Base-by-base conservation (phyloP, 148 eudicot genomes). In the Persicaria tinctoria region DNA sequence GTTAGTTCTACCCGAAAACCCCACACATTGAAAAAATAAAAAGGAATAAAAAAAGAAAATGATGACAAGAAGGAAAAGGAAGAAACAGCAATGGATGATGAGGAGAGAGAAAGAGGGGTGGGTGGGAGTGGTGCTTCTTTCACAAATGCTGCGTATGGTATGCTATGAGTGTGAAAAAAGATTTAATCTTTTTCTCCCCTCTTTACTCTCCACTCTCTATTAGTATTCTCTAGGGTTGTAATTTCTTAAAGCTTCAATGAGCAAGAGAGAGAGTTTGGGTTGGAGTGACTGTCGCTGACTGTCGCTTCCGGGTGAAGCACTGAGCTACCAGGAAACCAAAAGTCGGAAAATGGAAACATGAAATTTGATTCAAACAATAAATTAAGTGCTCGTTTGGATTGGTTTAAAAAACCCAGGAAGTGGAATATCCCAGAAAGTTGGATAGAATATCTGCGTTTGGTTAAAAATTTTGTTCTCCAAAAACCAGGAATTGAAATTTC, bases 101-200 rank as follows among this genome's bases (percentile, higher is more conserved):
- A 51, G 27, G 74, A 72, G 55, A 72, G 74, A 72, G 74, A 72
- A 72, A 72, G 74, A 5, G 56, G 5, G 74, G 74, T 72, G 74
- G 74, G 44, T 23, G 8, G 44, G 68, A 60, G 70, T 66, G 46
- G 70, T 66, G 47, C 17, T 66, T 46, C 70, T 46, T 32, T 32
- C 41, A 32, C 41, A 32, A 2, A 32, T 32, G 41, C 41, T 32
- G 41, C 41, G 41, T 32, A 32, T 32, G 41, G 41, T 32, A 32
- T 32, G 41, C 41, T 66, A 66, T 13, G 70, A 66, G 70, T 66
- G 70, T 38, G 14, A 66, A 44, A 13, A 66, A 9, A 66, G 63
- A 18, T 8, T 2, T 4, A 47, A 38, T 66, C 44, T 17, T 44
- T 66, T 66, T 41, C 63, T 66, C 70, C 14, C 5, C 16, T 64